These are phyloP conservation scores for Shiraia sp. DNA, from an alignment of 2,329 filamentous ascomycete species.

Conservation along the genomic window DNA sequence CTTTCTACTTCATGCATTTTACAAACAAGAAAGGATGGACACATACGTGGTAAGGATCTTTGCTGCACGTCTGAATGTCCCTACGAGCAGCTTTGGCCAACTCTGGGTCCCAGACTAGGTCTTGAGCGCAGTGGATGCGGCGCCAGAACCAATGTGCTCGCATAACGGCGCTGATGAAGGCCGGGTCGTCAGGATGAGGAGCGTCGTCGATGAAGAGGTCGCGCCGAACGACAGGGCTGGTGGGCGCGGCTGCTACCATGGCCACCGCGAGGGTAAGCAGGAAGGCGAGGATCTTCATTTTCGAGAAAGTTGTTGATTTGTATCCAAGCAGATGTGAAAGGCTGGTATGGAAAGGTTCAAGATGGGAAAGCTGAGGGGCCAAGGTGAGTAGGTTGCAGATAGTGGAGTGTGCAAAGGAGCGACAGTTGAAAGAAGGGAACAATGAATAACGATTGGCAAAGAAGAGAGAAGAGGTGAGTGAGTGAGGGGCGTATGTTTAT, in stretches of 20 bases:
- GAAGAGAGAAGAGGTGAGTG: slow-evolving; percentile 6
- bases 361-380: slow-evolving; percentile 9
- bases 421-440: too few relatives aligned
- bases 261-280: slow-evolving; percentile 26
- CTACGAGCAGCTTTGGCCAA: slow-evolving; percentile 30
- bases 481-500: slow-evolving; percentile 12
- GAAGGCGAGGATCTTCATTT: slow-evolving; percentile 32
- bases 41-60: slow-evolving; percentile 34
- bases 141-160: slow-evolving; percentile 45
- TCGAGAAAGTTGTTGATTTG: slow-evolving; percentile 5
- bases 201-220: slow-evolving; percentile 20
- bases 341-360: slow-evolving; percentile 5
- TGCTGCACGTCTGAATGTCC: slow-evolving; percentile 30
- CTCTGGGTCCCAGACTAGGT: slow-evolving; percentile 36
- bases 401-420: slow-evolving; percentile 13
- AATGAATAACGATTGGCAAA: slow-evolving; percentile 6
- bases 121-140: slow-evolving; percentile 40
- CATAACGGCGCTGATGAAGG: slow-evolving; percentile 39
- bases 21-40: background rate
- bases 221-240: slow-evolving; percentile 16
- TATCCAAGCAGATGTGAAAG: too few relatives aligned
- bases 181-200: slow-evolving; percentile 30
- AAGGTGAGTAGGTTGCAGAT: slow-evolving; percentile 11
- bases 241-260: slow-evolving; percentile 26
- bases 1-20: too few relatives aligned